Evolutionary conservation across 1,284 basidiomycete genomes (phyloP).

Genomic region (Austroboletus novae-zelandiae): DNA sequence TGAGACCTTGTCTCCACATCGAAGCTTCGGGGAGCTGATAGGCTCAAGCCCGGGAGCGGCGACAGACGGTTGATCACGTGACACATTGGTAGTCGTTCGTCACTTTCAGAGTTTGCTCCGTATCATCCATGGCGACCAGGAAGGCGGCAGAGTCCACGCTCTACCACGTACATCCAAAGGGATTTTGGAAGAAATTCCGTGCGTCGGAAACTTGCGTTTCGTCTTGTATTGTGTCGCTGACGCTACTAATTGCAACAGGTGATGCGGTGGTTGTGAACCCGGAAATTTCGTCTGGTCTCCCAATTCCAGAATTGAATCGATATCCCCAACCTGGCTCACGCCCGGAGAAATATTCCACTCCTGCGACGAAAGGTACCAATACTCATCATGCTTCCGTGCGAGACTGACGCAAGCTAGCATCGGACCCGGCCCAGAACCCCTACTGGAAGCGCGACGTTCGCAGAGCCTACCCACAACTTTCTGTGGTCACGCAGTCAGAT

Average conservation of each 20-base stretch:
- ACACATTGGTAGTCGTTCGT: not conserved
- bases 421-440: conserved; percentile 79
- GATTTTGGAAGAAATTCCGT: conserved; percentile 96
- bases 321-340: conserved; percentile 86
- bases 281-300: conserved; percentile 90
- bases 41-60: too few relatives aligned
- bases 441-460: conserved; percentile 97
- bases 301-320: conserved; percentile 69
- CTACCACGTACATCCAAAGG: conserved; percentile 84
- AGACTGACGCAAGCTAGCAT: conserved; percentile 47
- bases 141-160: conserved; percentile 80
- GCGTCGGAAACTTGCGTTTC: conserved; percentile 25
- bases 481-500: conserved; percentile 78
- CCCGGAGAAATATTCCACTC: conserved; percentile 81
- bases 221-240: conserved; percentile 6
- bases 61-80: conserved; percentile 14
- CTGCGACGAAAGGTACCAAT: conserved; percentile 78
- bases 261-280: conserved; percentile 80
- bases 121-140: conserved; percentile 58
- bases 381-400: conserved; percentile 3
- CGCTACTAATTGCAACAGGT: conserved; percentile 43
- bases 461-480: conserved; percentile 86
- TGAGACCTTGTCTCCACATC: not conserved
- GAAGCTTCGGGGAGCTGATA: not conserved
- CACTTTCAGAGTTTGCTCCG: conserved; percentile 2